Base-by-base conservation (phyloP, 257 asterid species). In the Gynochthodes officinalis region DNA sequence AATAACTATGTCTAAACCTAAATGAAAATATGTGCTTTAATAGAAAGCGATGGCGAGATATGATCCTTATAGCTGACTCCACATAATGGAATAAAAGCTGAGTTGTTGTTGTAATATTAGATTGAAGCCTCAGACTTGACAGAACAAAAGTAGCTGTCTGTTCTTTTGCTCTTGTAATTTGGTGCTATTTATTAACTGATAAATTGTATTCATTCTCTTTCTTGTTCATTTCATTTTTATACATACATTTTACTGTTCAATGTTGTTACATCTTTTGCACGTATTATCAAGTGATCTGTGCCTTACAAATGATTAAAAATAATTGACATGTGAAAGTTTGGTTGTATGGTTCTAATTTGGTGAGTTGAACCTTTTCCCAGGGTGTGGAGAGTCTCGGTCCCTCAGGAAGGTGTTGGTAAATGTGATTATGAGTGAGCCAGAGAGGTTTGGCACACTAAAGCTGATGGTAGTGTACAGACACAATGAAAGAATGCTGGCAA, bases 321-420 rank as follows among this genome's bases (percentile, higher is more conserved):
- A 55, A n/a, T 25, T 48, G 7, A 37, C 19, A n/a, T 13, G 25
- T 40, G 7, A 27, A 7, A 46, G 54, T 44, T 27, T 74, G 61
- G 8, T 18, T 66, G n/a, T 35, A 40, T 55, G 8, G 44, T 52
- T 52, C 13, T 54, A 55, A 54, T n/a, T 50, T 73, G 21, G 44
- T 75, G 71, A 60, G 50, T 75, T 76, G 43, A 42, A 55, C 66
- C 73, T 42, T 72, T 84, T 67, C 54, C 42, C 73, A 94, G 99
- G 99, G 99, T 94, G 86, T 55, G 99, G 98, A 37, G 97, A 94
- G 83, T 82, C 97, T 30, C 84, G 90, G 77, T 80, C 93, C 75
- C 92, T 94, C 39, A 90, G 80, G 96, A 91, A 85, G 87, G 87
- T 82, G 76, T 78, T 94, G 74, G 83, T 90, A 76, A 69, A 73